phyloP scores from a whole-genome alignment of 2,329 filamentous ascomycete genomes.

The Pseudocercospora eumusae region DNA sequence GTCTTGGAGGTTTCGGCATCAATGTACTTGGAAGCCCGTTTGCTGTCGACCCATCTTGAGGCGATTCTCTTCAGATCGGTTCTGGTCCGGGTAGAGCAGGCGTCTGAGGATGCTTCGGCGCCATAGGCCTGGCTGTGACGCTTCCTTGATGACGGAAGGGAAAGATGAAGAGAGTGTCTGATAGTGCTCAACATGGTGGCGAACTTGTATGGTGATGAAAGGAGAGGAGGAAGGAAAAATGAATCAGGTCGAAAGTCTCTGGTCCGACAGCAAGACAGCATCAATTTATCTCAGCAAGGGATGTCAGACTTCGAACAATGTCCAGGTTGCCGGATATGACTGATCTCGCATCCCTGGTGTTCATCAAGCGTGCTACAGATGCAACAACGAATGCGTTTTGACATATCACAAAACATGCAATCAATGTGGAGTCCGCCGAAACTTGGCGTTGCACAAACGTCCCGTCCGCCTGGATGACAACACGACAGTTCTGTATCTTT shows the following conservation, averaged over 20 bases:
- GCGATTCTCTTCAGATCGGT: neutral
- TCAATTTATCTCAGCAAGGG: neutral
- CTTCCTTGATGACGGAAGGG: neutral
- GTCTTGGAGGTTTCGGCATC: neutral
- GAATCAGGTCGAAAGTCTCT: neutral
- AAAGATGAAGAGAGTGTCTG: slow-evolving; percentile 5
- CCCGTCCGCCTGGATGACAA: slow-evolving; percentile 4
- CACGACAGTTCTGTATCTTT: slow-evolving; percentile 7
- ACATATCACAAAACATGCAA: slow-evolving; percentile 12
- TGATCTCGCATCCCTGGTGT: slow-evolving; percentile 5
- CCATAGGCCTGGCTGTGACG: neutral
- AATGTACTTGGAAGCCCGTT: neutral
- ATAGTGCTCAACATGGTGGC: slow-evolving; percentile 7
- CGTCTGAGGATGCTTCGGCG: neutral
- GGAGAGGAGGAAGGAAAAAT: neutral
- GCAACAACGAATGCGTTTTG: neutral
- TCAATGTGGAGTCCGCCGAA: neutral
- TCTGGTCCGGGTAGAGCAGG: neutral
- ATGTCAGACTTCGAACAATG: neutral
- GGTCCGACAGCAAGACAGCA: neutral
- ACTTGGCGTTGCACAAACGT: slow-evolving; percentile 2
- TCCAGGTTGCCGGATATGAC: slow-evolving; percentile 7
- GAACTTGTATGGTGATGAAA: neutral
- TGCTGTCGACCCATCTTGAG: slow-evolving; percentile 9
- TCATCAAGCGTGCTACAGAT: slow-evolving; percentile 8